These are phyloP conservation scores for Spergularia marina DNA, from an alignment of 148 eudicot species.

Conservation along the genomic window DNA sequence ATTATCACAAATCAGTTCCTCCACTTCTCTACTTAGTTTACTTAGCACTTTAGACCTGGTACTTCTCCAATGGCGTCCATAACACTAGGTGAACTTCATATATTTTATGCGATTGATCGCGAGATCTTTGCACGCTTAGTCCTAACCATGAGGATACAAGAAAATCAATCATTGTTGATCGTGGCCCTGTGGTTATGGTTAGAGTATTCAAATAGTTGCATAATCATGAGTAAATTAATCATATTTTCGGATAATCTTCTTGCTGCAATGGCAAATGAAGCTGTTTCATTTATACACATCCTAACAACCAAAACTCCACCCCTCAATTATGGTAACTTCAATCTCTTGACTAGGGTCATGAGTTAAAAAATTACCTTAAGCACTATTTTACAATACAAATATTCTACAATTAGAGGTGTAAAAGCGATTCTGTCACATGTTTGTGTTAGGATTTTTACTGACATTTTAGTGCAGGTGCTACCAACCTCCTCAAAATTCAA, in stretches of 20 bases:
- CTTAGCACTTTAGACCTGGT: background rate
- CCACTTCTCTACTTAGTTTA: background rate
- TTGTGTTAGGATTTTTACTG: constrained; percentile 35
- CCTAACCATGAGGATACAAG: constrained; percentile 23
- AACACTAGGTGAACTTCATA: constrained; percentile 32
- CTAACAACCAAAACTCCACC: constrained; percentile 23
- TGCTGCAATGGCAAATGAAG: constrained; percentile 33
- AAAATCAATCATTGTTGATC: constrained; percentile 30
- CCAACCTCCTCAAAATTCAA: background rate
- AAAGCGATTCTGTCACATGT: constrained; percentile 27
- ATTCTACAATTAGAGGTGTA: constrained; percentile 33
- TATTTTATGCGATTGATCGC: constrained; percentile 26
- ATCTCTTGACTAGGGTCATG: constrained; percentile 19
- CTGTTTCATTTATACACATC: constrained; percentile 24
- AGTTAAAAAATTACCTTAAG: constrained; percentile 20
- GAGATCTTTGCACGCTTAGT: constrained; percentile 22
- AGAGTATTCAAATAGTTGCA: constrained; percentile 19
- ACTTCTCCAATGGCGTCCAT: constrained; percentile 20
- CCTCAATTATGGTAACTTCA: constrained; percentile 17
- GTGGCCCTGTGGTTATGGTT: constrained; percentile 39
- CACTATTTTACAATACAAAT: constrained; percentile 20
- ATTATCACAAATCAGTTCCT: background rate
- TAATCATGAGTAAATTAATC: constrained; percentile 12
- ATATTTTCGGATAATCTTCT: constrained; percentile 17
- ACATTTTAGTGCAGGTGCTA: constrained; percentile 33